phyloP scores from a whole-genome alignment of 2,329 filamentous ascomycete species.

The Periglandula ipomoeae region DNA sequence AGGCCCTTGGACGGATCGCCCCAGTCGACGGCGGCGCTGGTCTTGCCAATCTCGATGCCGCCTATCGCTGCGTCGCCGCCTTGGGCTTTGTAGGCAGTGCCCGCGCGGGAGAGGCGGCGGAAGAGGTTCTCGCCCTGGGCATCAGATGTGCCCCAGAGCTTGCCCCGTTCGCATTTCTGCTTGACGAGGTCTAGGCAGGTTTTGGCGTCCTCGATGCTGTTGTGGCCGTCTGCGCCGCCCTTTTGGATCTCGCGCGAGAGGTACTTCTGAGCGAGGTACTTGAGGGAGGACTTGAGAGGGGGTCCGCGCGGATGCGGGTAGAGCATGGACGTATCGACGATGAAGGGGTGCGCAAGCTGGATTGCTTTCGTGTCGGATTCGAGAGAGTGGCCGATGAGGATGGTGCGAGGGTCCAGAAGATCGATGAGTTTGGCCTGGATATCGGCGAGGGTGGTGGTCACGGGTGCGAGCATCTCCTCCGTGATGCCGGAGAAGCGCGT shows the following conservation, averaged over 20 bases:
- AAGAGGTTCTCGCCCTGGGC: constrained; percentile 81
- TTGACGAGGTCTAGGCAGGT: constrained; percentile 90
- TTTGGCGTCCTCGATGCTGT: constrained; percentile 85
- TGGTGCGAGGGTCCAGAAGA: constrained; percentile 62
- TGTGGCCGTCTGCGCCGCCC: constrained; percentile 64
- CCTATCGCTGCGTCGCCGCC: constrained; percentile 48
- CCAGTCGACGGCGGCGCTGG: constrained; percentile 79
- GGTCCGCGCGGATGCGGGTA: constrained; percentile 86
- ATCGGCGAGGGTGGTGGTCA: constrained; percentile 76
- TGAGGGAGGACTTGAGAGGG: constrained; percentile 82
- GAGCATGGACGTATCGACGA: constrained; percentile 83
- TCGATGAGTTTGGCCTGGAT: constrained; percentile 70
- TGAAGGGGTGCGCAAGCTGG: constrained; percentile 80
- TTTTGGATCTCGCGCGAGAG: constrained; percentile 83
- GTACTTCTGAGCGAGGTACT: constrained; percentile 81
- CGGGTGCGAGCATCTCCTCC: constrained; percentile 66
- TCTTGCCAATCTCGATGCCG: constrained; percentile 47
- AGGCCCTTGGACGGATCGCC: constrained; percentile 60
- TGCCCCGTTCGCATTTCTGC: constrained; percentile 91
- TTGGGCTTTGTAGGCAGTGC: constrained; percentile 52
- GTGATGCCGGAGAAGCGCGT: constrained; percentile 93
- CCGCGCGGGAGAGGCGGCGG: constrained; percentile 61
- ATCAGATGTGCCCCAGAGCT: constrained; percentile 73
- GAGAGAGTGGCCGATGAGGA: constrained; percentile 72
- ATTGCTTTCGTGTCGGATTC: constrained; percentile 79